Evolutionary conservation across 805 yeast genomes (phyloP).

Genomic region (Metschnikowia aberdeeniae): DNA sequence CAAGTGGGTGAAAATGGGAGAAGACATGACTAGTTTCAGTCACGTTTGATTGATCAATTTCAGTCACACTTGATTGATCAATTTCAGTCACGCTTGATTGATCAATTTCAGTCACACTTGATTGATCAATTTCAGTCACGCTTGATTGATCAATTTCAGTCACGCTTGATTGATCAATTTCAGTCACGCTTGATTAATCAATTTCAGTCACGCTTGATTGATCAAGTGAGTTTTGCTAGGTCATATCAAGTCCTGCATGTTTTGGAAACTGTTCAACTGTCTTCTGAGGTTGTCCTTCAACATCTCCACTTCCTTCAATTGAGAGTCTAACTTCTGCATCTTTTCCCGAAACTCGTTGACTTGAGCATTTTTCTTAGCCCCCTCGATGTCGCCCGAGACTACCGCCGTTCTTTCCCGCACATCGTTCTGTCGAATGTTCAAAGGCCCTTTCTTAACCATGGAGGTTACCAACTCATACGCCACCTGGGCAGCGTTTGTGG

Average conservation of each 20-base stretch:
- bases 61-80: too few relatives aligned
- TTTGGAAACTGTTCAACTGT: constrained; percentile 8
- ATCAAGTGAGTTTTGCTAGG: too few relatives aligned
- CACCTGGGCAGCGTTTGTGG: constrained; percentile 67
- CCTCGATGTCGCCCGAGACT: not conserved
- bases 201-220: too few relatives aligned
- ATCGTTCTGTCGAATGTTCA: constrained; percentile 13
- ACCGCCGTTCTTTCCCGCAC: constrained; percentile 4
- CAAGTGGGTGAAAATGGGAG: too few relatives aligned
- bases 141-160: too few relatives aligned
- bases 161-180: too few relatives aligned
- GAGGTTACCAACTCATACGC: constrained; percentile 68
- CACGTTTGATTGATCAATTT: too few relatives aligned
- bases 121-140: too few relatives aligned
- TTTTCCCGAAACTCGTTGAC: not conserved
- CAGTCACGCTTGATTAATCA: too few relatives aligned
- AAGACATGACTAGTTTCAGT: too few relatives aligned
- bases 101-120: too few relatives aligned
- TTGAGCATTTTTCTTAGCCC: not conserved
- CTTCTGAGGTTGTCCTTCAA: constrained; percentile 10
- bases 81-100: too few relatives aligned
- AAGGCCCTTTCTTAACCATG: constrained; percentile 61
- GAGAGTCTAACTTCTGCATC: constrained; percentile 1
- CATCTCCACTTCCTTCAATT: constrained; percentile 9
- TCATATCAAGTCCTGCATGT: constrained; percentile 1